Percentiles rank a stretch among this genome's conserved stretches.
Conservation (phyloP, 1,139 yeast species). For the Kodamaea derodonti region DNA sequence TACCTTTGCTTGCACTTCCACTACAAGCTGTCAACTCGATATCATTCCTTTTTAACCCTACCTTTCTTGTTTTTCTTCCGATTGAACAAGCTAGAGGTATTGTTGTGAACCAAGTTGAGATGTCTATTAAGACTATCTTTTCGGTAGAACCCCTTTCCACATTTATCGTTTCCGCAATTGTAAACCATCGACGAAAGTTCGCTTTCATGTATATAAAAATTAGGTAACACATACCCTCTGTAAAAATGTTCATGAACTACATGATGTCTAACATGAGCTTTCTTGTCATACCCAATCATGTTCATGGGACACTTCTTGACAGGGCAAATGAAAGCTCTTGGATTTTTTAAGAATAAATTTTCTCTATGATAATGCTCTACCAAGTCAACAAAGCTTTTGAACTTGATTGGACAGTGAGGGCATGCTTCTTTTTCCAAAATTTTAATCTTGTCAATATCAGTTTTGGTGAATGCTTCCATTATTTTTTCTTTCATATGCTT, state of each 20-base stretch:
- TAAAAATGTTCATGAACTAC: constrained; percentile 50
- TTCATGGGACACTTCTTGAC: constrained; percentile 58
- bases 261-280: constrained; percentile 61
- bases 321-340: constrained; percentile 41
- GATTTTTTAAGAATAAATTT: constrained; percentile 8
- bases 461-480: constrained; percentile 6
- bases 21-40: no score
- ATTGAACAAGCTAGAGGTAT: constrained; percentile 13
- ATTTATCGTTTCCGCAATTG: constrained; percentile 25
- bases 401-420: constrained; percentile 10
- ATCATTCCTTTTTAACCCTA: no score
- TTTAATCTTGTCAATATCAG: constrained; percentile 7
- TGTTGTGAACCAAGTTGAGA: constrained; percentile 48
- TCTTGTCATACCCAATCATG: constrained; percentile 54
- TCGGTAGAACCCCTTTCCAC: constrained; percentile 54
- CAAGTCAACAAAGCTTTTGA: constrained; percentile 10
- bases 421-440: constrained; percentile 10
- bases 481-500: constrained; percentile 5
- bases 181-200: constrained; percentile 10
- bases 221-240: constrained; percentile 17
- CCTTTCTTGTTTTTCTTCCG: constrained; percentile 3
- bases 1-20: no score
- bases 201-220: constrained; percentile 8
- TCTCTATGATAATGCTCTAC: constrained; percentile 11
- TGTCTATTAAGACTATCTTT: constrained; percentile 57